These are phyloP conservation scores for Sporothrix inflata DNA, from an alignment of 2,329 filamentous ascomycete genomes.

Conservation along the genomic window DNA sequence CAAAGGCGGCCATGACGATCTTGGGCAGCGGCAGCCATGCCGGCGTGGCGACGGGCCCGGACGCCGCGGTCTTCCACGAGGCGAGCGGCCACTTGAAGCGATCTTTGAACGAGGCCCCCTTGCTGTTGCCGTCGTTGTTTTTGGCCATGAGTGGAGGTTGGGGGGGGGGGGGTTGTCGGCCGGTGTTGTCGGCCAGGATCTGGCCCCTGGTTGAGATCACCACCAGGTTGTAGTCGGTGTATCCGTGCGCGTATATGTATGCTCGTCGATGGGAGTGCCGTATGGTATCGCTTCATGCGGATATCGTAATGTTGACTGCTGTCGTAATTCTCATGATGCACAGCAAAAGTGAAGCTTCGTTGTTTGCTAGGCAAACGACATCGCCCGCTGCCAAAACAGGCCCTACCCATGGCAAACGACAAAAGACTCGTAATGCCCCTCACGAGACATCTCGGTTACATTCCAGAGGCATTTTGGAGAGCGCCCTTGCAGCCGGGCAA, in stretches of 20 bases:
- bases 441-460: slow-evolving; percentile 20
- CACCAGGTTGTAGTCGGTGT: neutral
- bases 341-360: neutral
- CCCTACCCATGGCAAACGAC: slow-evolving; percentile 3
- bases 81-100: neutral
- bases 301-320: neutral
- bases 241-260: neutral
- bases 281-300: neutral
- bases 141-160: neutral
- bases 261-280: neutral
- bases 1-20: slow-evolving; percentile 30
- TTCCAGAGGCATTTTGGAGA: slow-evolving; percentile 20
- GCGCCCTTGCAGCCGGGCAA: slow-evolving; percentile 26
- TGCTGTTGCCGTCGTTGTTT: neutral
- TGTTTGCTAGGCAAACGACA: neutral
- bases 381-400: neutral
- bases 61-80: neutral
- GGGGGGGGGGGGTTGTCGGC: neutral
- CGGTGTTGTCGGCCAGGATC: neutral
- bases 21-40: slow-evolving; percentile 32
- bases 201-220: neutral
- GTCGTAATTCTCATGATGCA: neutral
- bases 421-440: neutral
- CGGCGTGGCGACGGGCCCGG: neutral
- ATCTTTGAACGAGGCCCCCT: neutral